Evolutionary conservation across 495 filamentous ascomycete species (phyloP).

Genomic region (Tuber aestivum): DNA sequence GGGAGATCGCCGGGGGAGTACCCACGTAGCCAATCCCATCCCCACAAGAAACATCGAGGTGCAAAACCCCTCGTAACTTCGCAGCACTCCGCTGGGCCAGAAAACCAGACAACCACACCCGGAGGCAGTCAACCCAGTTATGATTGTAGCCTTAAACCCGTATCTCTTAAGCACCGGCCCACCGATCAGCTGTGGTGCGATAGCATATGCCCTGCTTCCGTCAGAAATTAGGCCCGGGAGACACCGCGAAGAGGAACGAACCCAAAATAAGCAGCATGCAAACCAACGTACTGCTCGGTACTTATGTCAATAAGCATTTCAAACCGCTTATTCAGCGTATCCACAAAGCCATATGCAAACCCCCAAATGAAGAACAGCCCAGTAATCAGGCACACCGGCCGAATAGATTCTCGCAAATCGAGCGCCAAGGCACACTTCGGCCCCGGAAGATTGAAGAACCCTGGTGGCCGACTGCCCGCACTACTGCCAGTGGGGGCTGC

Average conservation of each 20-base stretch:
- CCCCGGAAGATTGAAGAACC: constrained; percentile 42
- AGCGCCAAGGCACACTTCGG: constrained; percentile 53
- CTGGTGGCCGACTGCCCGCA: constrained; percentile 5
- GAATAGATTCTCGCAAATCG: constrained; percentile 24
- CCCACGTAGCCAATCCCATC: constrained; percentile 46
- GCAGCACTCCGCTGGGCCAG: constrained; percentile 66
- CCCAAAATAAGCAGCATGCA: constrained; percentile 61
- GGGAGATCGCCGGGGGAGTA: neutral
- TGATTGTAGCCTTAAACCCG: constrained; percentile 64
- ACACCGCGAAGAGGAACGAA: neutral
- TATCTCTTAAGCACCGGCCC: constrained; percentile 55
- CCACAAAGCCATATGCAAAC: constrained; percentile 76
- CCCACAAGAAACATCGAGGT: constrained; percentile 65
- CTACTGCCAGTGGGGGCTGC: neutral
- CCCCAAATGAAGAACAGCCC: constrained; percentile 62
- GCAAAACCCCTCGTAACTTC: constrained; percentile 59
- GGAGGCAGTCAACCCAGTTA: constrained; percentile 59
- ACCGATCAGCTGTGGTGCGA: constrained; percentile 57
- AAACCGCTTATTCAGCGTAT: constrained; percentile 63
- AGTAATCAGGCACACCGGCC: constrained; percentile 27
- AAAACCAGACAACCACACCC: constrained; percentile 62
- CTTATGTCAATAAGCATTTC: constrained; percentile 49
- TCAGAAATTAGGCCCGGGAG: constrained; percentile 4
- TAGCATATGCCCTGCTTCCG: constrained; percentile 49
- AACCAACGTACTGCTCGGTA: constrained; percentile 51